These are phyloP conservation scores for Paecilomyces dactylethromorphus DNA, from an alignment of 2,329 filamentous ascomycete genomes.

Conservation along the genomic window DNA sequence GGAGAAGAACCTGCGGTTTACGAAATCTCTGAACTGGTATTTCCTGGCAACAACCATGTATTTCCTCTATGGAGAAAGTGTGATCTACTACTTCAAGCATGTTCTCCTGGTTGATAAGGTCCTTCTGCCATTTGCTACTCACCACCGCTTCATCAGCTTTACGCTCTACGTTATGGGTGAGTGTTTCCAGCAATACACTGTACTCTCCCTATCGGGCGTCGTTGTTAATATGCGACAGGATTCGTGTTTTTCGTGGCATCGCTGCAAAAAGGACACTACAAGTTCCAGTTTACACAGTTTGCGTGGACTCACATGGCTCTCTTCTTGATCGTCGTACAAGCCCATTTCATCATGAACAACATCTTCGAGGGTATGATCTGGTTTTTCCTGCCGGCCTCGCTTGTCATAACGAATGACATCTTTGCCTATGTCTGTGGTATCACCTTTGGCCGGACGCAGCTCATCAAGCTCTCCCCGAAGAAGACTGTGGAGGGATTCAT, in stretches of 20 bases:
- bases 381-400: constrained; percentile 92
- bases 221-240: constrained; percentile 45
- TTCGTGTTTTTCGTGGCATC: constrained; percentile 98
- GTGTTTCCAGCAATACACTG: constrained; percentile 22
- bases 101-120: constrained; percentile 93
- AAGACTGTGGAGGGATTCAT: constrained; percentile 99
- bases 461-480: constrained; percentile 97
- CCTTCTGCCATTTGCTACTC: constrained; percentile 84
- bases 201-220: neutral
- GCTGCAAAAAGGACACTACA: constrained; percentile 91
- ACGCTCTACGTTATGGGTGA: constrained; percentile 93
- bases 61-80: constrained; percentile 95
- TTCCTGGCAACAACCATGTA: constrained; percentile 99
- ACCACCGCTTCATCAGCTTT: constrained; percentile 98
- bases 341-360: constrained; percentile 99
- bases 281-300: constrained; percentile 98
- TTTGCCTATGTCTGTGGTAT: constrained; percentile 98
- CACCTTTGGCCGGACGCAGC: constrained; percentile 88
- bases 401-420: constrained; percentile 98
- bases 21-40: constrained; percentile 98
- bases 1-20: constrained; percentile 83
- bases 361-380: constrained; percentile 99
- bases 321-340: constrained; percentile 94
- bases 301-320: constrained; percentile 99
- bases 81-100: constrained; percentile 99